Conservation (phyloP, 768 basidiomycete genomes). For the Gyrodon lividus region DNA sequence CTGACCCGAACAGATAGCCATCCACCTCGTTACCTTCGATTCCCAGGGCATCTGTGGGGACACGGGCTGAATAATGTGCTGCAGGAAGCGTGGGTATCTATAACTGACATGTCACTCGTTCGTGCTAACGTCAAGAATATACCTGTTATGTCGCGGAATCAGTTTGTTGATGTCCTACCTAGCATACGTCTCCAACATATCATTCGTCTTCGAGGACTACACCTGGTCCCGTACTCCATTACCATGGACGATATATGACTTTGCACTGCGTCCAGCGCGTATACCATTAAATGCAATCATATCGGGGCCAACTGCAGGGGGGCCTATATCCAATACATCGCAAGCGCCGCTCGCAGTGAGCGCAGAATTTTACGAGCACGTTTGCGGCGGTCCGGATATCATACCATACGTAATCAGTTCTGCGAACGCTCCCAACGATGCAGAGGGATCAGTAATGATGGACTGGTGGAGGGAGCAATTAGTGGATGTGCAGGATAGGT, state of each 20-base stretch:
- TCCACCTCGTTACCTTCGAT: conserved; percentile 41
- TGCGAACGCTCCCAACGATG: conserved; percentile 35
- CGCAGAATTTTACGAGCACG: conserved; percentile 46
- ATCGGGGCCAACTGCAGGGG: conserved; percentile 55
- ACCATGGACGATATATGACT: conserved; percentile 54
- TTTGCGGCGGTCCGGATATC: conserved; percentile 41
- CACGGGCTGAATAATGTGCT: conserved; percentile 62
- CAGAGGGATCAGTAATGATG: conserved; percentile 42
- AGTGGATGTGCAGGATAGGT: conserved; percentile 33
- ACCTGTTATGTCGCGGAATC: background rate
- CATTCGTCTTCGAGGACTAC: conserved; percentile 64
- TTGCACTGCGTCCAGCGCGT: conserved; percentile 47
- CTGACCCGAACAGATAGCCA: conserved; percentile 1
- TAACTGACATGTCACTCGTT: background rate
- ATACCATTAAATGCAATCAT: conserved; percentile 62
- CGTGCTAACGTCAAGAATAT: background rate
- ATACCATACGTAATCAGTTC: conserved; percentile 35
- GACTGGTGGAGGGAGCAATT: conserved; percentile 50
- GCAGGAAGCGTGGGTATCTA: conserved; percentile 53
- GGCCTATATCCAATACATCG: conserved; percentile 30
- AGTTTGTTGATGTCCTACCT: conserved; percentile 53
- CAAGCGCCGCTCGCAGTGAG: conserved; percentile 40
- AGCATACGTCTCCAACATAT: conserved; percentile 47
- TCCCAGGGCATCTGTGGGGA: conserved; percentile 57
- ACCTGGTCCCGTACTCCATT: conserved; percentile 55